Evolutionary conservation across 805 yeast species (phyloP), one percentile per base, ranked within the genome.

Genomic region (Sugiyamaella chiloensis): DNA sequence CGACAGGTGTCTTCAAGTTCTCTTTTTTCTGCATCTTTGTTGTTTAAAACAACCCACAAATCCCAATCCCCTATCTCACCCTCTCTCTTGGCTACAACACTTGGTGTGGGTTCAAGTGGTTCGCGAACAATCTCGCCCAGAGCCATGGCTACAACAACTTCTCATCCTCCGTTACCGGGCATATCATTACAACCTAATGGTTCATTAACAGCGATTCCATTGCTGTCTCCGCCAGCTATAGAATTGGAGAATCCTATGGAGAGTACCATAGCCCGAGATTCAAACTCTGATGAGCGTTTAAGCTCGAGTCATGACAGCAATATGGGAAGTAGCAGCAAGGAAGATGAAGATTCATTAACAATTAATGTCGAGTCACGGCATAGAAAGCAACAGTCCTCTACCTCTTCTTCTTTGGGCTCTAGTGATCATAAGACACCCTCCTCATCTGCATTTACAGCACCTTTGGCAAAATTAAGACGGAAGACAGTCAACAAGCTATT

Each of bases 401-500:
- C 34, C 11, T 37, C 48, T 12, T 44, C 48, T 16, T 11, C 36
- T 3, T n/a, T n/a, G n/a, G 35, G 16, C 4, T 34, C 31, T 3
- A n/a, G 32, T 11, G 48, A 30, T 17, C 37, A 26, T 4, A 24
- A 34, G 17, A 9, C 35, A 17, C 29, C 30, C 5, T 40, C 48
- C 5, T 24, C 42, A 2, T 30, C 48, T 5, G 21, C 35, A 6
- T 24, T 48, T 12, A 16, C 14, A 4, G 27, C 43, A 17, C 42
- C 42, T n/a, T 36, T 41, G 11, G 17, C 51, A n/a, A 37, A 32
- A 24, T 20, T 48, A 12, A 20, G 35, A 20, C 17, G 29, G 21
- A 48, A 31, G 24, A 36, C 48, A 6, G 42, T 48, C 19, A 24
- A 47, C n/a, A 37, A 19, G 34, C 36, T 48, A 16, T 44, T 47